Base-by-base conservation (phyloP, 1,284 basidiomycete species). In the Ganoderma boninense region DNA sequence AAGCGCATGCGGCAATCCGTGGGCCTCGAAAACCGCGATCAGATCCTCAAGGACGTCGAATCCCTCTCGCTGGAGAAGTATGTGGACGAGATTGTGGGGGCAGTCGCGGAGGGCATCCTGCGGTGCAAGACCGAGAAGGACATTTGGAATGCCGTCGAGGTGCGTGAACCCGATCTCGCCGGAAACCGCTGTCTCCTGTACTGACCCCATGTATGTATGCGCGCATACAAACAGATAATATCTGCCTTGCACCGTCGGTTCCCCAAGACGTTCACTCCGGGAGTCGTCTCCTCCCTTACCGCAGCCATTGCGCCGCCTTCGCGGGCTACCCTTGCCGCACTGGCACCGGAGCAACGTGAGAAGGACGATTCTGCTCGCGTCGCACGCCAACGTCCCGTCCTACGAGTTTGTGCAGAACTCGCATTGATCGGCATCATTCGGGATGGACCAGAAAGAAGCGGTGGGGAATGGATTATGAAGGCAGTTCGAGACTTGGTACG, bases 61-160 rank as follows among this genome's bases (percentile, higher is more conserved):
- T 87, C 91, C 0, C 87, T 99, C 61, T 93, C 95, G 4, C 86
- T 99, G 62, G 96, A 96, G 82, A 99, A 98, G 82, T 99, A 99
- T 80, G 87, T 97, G 65, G 97, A 98, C 77, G 98, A 99, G 83
- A 92, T 99, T 71, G 93, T 95, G 1, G 91, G 92, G 14, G 97
- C 96, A 1, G 86, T 93, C 0, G 84, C 95, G 0, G 98, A 99
- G 78, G 97, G 98, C 1, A 86, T 97, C 52, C 81, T 83, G 13
- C 90, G 92, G 72, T 97, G 96, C 80, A 97, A 93, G 85, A 95
- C 88, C 0, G 95, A 96, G 76, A 93, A 93, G 76, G 97, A 99
- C 79, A 88, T 96, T 32, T 95, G 96, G 87, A 94, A 92, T 68
- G 96, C 96, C 7, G 93, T 96, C 18, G 97, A 99, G 86, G 96